A percentile compares a stretch with the other conserved stretches of the same genome.
These are phyloP conservation scores for Ceratocystiopsis minuta DNA, from an alignment of 2,329 filamentous ascomycete genomes.

Conservation along the genomic window DNA sequence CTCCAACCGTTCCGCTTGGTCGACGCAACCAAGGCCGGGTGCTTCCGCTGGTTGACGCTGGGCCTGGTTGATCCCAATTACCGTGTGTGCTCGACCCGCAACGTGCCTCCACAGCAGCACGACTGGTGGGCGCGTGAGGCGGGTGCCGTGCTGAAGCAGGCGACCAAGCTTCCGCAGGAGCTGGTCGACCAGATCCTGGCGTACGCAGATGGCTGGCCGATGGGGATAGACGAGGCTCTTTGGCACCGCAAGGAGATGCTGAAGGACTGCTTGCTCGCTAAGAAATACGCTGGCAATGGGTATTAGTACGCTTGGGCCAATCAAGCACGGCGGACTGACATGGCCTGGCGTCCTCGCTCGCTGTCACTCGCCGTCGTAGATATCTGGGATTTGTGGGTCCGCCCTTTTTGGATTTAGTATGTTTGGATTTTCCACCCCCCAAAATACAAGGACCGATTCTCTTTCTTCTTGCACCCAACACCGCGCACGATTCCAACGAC, in stretches of 20 bases:
- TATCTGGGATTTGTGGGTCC: no score
- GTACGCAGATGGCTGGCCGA: neutral
- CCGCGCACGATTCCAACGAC: no score
- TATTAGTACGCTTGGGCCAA: no score
- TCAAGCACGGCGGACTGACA: no score
- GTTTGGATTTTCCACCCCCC: no score
- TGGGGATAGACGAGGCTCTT: neutral
- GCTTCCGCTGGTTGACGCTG: slow-evolving; percentile 35
- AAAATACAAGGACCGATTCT: no score
- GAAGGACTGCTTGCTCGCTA: no score
- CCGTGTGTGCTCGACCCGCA: slow-evolving; percentile 26
- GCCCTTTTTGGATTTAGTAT: no score
- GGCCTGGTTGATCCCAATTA: slow-evolving; percentile 38
- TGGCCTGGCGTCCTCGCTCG: no score
- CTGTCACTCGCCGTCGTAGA: no score
- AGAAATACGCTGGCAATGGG: neutral
- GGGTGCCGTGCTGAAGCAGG: neutral
- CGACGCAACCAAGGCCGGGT: slow-evolving; percentile 31
- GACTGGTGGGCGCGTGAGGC: slow-evolving; percentile 15
- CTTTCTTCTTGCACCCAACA: no score
- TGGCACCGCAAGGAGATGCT: neutral
- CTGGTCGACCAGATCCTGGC: neutral
- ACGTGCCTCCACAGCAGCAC: slow-evolving; percentile 19
- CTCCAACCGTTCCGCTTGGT: slow-evolving; percentile 29
- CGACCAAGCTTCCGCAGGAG: neutral